Conservation (phyloP, 441 rosid genomes). For the Populus hybrid region DNA sequence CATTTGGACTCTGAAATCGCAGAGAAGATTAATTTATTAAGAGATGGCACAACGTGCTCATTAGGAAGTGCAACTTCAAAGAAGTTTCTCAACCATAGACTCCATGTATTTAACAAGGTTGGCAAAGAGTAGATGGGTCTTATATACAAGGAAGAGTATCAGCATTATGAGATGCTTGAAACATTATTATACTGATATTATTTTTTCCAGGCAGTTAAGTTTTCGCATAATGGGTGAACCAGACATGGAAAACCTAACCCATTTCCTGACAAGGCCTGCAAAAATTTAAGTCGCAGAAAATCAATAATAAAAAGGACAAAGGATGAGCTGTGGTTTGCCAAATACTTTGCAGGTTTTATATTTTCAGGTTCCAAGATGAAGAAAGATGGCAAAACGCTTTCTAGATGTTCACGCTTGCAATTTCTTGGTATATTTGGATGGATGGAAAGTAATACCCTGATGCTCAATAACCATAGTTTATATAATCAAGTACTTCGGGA, state of each 20-base stretch:
- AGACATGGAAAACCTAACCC: background rate
- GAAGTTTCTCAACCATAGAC: background rate
- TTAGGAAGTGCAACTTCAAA: background rate
- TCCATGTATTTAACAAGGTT: background rate
- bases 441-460: no score
- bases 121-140: background rate
- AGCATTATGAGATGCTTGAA: background rate
- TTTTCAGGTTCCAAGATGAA: no score
- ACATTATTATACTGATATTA: background rate
- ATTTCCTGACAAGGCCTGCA: background rate
- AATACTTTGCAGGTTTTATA: no score
- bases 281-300: background rate
- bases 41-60: background rate
- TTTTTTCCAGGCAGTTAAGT: background rate
- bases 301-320: background rate
- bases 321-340: background rate
- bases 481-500: no score
- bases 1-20: slow-evolving; percentile 46
- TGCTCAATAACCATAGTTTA: no score
- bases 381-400: no score
- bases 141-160: background rate
- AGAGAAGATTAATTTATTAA: slow-evolving; percentile 9
- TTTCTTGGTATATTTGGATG: no score
- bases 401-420: no score
- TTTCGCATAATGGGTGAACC: background rate